A percentile compares a stretch with the other conserved stretches of the same genome.
phyloP scores from a whole-genome alignment of 768 basidiomycete genomes.

The Agaricus subrufescens region DNA sequence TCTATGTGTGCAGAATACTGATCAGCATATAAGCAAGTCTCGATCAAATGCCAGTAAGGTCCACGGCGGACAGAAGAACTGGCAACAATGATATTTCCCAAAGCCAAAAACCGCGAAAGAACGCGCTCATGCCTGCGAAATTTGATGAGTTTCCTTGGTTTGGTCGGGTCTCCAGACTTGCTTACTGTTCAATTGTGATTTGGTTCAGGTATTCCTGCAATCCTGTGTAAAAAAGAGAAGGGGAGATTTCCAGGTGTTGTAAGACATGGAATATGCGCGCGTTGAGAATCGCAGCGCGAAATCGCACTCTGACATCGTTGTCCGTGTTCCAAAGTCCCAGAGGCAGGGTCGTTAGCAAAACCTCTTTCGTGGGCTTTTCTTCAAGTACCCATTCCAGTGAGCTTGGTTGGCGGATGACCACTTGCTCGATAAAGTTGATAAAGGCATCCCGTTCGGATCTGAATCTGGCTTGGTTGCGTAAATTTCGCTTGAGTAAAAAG shows the following conservation, averaged over 20 bases:
- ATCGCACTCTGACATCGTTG: conserved; percentile 79
- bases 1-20: conserved; percentile 36
- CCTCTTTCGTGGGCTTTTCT: conserved; percentile 24
- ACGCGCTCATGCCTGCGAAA: conserved; percentile 63
- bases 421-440: conserved; percentile 54
- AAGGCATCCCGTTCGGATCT: conserved; percentile 70
- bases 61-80: conserved; percentile 74
- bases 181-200: conserved; percentile 46
- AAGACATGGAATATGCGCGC: conserved; percentile 50
- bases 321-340: conserved; percentile 46
- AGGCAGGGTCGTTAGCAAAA: conserved; percentile 47
- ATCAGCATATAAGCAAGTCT: conserved; percentile 46
- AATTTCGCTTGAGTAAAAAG: conserved; percentile 48
- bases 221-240: conserved; percentile 35
- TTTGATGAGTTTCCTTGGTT: not conserved
- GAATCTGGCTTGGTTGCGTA: conserved; percentile 37
- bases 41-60: conserved; percentile 86
- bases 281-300: conserved; percentile 62
- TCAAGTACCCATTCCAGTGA: conserved; percentile 41
- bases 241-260: conserved; percentile 26
- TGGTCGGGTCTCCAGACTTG: not conserved
- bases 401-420: conserved; percentile 59
- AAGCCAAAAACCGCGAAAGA: conserved; percentile 63
- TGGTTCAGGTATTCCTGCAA: conserved; percentile 41
- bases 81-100: conserved; percentile 76